phyloP scores from a whole-genome alignment of 2,329 filamentous ascomycete species.

The Colletotrichum noveboracense region DNA sequence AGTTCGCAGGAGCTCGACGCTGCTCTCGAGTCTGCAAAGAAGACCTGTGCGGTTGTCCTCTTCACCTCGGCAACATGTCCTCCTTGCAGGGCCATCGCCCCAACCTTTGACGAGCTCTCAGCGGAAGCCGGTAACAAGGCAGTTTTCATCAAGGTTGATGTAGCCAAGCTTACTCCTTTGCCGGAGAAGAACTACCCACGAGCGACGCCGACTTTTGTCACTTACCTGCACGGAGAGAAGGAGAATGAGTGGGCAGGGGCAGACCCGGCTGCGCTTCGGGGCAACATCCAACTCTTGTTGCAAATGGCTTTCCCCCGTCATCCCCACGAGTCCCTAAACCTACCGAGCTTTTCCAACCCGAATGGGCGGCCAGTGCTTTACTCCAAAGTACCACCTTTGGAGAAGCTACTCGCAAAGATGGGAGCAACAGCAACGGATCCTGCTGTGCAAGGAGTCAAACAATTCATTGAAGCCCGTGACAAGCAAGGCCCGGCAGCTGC shows the following conservation, averaged over 20 bases:
- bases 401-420: slow-evolving; percentile 83
- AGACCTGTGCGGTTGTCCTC: slow-evolving; percentile 81
- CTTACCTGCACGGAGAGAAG: slow-evolving; percentile 77
- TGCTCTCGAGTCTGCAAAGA: slow-evolving; percentile 62
- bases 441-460: slow-evolving; percentile 67
- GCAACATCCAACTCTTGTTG: slow-evolving; percentile 75
- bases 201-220: slow-evolving; percentile 88
- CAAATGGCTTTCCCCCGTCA: slow-evolving; percentile 79
- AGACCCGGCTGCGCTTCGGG: slow-evolving; percentile 69
- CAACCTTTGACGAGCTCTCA: slow-evolving; percentile 81
- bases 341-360: slow-evolving; percentile 72
- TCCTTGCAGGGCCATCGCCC: slow-evolving; percentile 84
- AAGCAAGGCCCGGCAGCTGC: slow-evolving; percentile 66
- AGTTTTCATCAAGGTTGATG: slow-evolving; percentile 83
- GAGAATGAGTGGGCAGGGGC: slow-evolving; percentile 84
- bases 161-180: slow-evolving; percentile 56
- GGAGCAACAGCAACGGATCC: slow-evolving; percentile 63
- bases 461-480: slow-evolving; percentile 72
- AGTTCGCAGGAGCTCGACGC: slow-evolving; percentile 64
- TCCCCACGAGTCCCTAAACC: slow-evolving; percentile 72
- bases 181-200: slow-evolving; percentile 65
- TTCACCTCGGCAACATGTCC: slow-evolving; percentile 90
- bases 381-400: slow-evolving; percentile 79
- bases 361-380: slow-evolving; percentile 74
- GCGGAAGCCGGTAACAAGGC: slow-evolving; percentile 72